Evolutionary conservation across 176 grass and related monocot species (phyloP), one percentile per base, ranked within the genome.

Genomic region (Juncus effusus): DNA sequence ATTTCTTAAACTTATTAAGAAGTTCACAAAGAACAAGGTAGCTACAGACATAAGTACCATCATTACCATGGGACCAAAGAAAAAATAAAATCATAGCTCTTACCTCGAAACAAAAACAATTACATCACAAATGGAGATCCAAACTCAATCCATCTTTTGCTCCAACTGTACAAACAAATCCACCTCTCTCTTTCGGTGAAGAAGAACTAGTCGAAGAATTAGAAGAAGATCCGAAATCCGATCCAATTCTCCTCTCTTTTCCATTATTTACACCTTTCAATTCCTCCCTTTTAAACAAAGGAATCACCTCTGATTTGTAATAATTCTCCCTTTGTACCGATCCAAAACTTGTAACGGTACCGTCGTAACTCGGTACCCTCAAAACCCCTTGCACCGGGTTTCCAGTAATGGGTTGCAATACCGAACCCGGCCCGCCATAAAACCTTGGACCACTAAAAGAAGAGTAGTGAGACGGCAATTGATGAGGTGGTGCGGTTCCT

Each of bases 61-160:
- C 80, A 76, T 63, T 56, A 65, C 54, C 58, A 75, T 50, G 63
- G 39, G 63, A 83, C 49, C 61, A 54, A 81, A 63, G 56, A 45
- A 65, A 75, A 71, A 65, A 59, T 62, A 62, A 90, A 81, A 74
- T 52, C 67, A 40, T 42, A 45, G 13, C 45, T 14, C 7, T 79
- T 79, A 61, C 56, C 59, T 72, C 49, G 1, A 88, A 84, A 42
- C 56, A 65, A 62, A 87, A 69, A 67, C 72, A 47, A 49, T 3
- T 63, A 71, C 73, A 65, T 95, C 85, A 95, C 86, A 95, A 90
- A 79, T 86, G 90, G 60, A 95, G 83, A 70, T 95, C 90, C 80
- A 95, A 84, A 82, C 90, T 95, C 74, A 95, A 77, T 57, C 65
- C 78, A 76, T 86, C 83, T 66, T 95, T 85, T 56, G 68, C 60